phyloP scores from a whole-genome alignment of 257 asterid genomes.

The Cordia subcordata region DNA sequence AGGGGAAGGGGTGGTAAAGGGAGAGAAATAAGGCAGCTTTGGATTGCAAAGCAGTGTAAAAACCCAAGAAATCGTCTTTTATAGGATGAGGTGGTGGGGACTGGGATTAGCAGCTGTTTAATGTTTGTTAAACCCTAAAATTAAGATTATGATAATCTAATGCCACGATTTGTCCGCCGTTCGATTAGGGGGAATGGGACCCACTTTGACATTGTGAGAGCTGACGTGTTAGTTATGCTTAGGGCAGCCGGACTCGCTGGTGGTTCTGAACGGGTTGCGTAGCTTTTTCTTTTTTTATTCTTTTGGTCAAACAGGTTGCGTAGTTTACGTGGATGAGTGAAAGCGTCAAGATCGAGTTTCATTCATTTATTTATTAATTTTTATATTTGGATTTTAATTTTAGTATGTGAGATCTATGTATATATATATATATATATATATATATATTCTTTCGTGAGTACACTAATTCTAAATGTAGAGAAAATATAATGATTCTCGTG shows the following conservation, averaged over 20 bases:
- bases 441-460: no score
- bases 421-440: no score
- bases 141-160: conserved; percentile 12
- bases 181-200: conserved; percentile 23
- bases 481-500: no score
- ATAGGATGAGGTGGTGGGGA: conserved; percentile 5
- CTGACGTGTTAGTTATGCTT: conserved; percentile 5
- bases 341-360: no score
- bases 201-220: conserved; percentile 19
- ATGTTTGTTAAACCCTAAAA: conserved; percentile 1
- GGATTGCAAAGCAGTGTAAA: conserved; percentile 10
- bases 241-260: conserved; percentile 9
- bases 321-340: no score
- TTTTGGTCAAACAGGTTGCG: no score
- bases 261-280: no score
- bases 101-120: not conserved
- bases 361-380: no score
- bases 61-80: not conserved
- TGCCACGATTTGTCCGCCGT: conserved; percentile 26
- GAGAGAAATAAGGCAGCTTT: conserved; percentile 17
- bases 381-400: no score
- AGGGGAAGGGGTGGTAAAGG: not conserved
- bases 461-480: no score
- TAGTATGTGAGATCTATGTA: no score
- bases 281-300: no score